phyloP scores from a whole-genome alignment of 1,139 yeast species.

The Zygoascus meyerae region DNA sequence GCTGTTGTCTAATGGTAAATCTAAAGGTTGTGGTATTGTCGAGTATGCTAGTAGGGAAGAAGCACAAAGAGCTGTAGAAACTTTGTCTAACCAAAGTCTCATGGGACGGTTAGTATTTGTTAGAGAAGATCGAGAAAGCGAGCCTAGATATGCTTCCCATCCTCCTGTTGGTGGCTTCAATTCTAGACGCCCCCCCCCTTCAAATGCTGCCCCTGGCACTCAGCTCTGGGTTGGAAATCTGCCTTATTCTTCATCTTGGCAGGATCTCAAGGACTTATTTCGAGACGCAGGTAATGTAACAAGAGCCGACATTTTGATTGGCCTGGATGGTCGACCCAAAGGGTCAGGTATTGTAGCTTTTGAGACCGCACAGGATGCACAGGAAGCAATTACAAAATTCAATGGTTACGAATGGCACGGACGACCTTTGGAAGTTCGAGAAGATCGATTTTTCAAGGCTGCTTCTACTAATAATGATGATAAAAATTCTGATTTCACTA shows the following conservation, averaged over 20 bases:
- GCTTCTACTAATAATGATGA: slow-evolving; percentile 61
- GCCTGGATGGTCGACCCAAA: slow-evolving; percentile 68
- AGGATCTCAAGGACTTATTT: slow-evolving; percentile 77
- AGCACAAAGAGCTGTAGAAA: slow-evolving; percentile 68
- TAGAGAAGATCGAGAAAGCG: slow-evolving; percentile 50
- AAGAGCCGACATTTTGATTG: slow-evolving; percentile 73
- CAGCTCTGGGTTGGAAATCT: slow-evolving; percentile 80
- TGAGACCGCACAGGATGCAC: slow-evolving; percentile 79
- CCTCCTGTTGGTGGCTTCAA: slow-evolving; percentile 19
- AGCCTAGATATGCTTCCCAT: slow-evolving; percentile 22
- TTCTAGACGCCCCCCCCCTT: slow-evolving; percentile 16
- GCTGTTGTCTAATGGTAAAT: slow-evolving; percentile 71
- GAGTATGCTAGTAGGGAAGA: slow-evolving; percentile 67
- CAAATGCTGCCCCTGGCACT: slow-evolving; percentile 28
- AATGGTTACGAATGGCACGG: slow-evolving; percentile 93
- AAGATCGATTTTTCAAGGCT: slow-evolving; percentile 44
- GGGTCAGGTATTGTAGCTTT: slow-evolving; percentile 90
- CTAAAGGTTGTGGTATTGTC: slow-evolving; percentile 74
- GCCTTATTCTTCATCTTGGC: slow-evolving; percentile 80
- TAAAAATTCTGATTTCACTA: slow-evolving; percentile 54
- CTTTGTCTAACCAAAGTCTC: slow-evolving; percentile 61
- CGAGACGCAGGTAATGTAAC: slow-evolving; percentile 68
- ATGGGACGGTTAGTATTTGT: slow-evolving; percentile 83
- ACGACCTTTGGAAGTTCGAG: slow-evolving; percentile 70
- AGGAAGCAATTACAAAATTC: slow-evolving; percentile 83